Conservation (phyloP, 495 filamentous ascomycete species). For the Hyaloscypha variabilis region DNA sequence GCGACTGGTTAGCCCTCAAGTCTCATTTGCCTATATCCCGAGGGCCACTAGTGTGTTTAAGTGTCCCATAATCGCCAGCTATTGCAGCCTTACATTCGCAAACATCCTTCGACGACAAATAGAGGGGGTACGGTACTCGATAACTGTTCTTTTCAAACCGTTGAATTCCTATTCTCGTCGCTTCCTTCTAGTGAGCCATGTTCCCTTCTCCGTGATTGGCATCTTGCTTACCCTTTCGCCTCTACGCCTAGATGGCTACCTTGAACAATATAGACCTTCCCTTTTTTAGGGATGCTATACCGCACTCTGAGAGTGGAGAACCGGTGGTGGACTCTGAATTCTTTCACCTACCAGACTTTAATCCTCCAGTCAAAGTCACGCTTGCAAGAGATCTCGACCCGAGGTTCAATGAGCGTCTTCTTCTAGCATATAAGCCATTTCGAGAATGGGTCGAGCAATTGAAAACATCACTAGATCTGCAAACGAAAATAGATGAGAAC, state of each 20-base stretch:
- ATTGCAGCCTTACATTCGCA: no score
- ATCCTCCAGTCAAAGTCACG: neutral
- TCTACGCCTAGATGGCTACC: neutral
- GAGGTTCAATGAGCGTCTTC: slow-evolving; percentile 59
- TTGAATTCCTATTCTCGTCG: neutral
- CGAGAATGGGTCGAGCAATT: slow-evolving; percentile 70
- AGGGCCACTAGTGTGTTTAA: no score
- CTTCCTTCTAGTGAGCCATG: slow-evolving; percentile 1
- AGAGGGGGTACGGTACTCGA: no score
- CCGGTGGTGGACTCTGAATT: neutral
- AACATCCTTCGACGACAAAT: no score
- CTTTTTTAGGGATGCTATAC: neutral
- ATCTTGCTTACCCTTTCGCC: neutral
- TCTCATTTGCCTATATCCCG: no score
- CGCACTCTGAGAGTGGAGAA: slow-evolving; percentile 4
- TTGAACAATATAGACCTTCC: slow-evolving; percentile 9
- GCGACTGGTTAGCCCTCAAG: no score
- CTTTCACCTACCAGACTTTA: slow-evolving; percentile 3
- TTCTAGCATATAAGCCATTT: slow-evolving; percentile 74
- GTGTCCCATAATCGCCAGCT: no score
- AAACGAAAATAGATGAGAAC: slow-evolving; percentile 43
- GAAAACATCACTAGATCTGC: slow-evolving; percentile 62
- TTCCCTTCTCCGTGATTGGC: neutral
- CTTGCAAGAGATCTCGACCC: slow-evolving; percentile 22
- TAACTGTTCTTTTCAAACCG: no score